phyloP scores from a whole-genome alignment of 2,329 filamentous ascomycete genomes.

The Berkeleyomyces rouxiae region DNA sequence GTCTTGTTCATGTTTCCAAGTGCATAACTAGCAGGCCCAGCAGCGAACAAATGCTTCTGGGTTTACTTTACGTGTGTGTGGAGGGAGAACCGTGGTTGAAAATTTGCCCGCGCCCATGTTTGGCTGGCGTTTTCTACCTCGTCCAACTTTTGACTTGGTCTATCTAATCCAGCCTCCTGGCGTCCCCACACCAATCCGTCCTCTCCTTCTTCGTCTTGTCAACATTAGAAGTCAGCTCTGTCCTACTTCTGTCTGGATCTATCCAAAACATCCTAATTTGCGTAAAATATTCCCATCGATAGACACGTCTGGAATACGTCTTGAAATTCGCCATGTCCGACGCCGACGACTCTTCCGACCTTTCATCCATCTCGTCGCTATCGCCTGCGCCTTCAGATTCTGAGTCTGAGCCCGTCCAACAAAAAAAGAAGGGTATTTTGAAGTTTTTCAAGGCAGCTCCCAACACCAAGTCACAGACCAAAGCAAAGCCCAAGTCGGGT shows the following conservation, averaged over 20 bases:
- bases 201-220: slow-evolving; percentile 2
- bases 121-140: slow-evolving; percentile 8
- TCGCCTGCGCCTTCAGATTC: slow-evolving; percentile 29
- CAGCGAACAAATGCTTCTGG: neutral
- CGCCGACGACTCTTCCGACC: slow-evolving; percentile 45
- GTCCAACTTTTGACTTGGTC: slow-evolving; percentile 9
- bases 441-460: slow-evolving; percentile 38
- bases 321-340: slow-evolving; percentile 23
- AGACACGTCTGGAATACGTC: neutral
- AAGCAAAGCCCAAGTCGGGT: slow-evolving; percentile 20
- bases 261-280: neutral
- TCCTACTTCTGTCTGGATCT: neutral
- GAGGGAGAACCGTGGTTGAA: slow-evolving; percentile 11
- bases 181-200: slow-evolving; percentile 10
- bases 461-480: slow-evolving; percentile 17
- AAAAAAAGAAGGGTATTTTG: slow-evolving; percentile 42
- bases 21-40: neutral
- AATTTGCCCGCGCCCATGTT: slow-evolving; percentile 6
- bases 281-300: neutral
- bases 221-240: neutral
- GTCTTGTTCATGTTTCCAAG: neutral
- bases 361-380: slow-evolving; percentile 39
- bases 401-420: slow-evolving; percentile 36
- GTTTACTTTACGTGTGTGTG: neutral
- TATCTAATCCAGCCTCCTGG: slow-evolving; percentile 9